phyloP scores from a whole-genome alignment of 306 rosid genomes.

The Prunus campanulata region DNA sequence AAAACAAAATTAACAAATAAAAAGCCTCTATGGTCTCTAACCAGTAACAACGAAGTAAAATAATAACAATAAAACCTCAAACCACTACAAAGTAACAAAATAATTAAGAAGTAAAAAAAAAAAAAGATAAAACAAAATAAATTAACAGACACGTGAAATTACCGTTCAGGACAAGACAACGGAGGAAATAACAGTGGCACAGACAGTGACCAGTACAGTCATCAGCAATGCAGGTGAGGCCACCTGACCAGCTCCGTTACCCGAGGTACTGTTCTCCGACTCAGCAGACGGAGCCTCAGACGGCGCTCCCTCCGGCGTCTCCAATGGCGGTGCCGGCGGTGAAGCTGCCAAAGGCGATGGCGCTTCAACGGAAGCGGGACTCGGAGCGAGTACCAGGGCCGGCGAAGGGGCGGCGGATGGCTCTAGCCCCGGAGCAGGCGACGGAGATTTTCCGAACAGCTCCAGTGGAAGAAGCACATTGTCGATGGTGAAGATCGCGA shows the following conservation, averaged over 20 bases:
- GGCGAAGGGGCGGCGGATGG: slow-evolving; percentile 52
- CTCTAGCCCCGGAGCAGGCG: slow-evolving; percentile 69
- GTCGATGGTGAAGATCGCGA: slow-evolving; percentile 66
- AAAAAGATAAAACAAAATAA: background rate
- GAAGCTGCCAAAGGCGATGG: slow-evolving; percentile 66
- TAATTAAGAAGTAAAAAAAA: background rate
- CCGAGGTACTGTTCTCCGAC: slow-evolving; percentile 45
- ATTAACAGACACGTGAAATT: slow-evolving; percentile 26
- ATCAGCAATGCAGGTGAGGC: slow-evolving; percentile 33
- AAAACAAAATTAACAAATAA: background rate
- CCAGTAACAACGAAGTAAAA: slow-evolving; percentile 25
- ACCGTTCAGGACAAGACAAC: slow-evolving; percentile 49
- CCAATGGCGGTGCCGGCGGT: slow-evolving; percentile 41
- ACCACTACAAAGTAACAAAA: slow-evolving; percentile 14
- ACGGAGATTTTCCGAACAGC: slow-evolving; percentile 63
- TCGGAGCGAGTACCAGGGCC: slow-evolving; percentile 41
- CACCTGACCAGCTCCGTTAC: slow-evolving; percentile 40
- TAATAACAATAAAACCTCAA: background rate
- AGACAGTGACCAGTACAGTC: slow-evolving; percentile 32
- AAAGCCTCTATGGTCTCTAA: slow-evolving; percentile 18
- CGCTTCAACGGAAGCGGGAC: slow-evolving; percentile 32
- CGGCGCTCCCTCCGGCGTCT: slow-evolving; percentile 49
- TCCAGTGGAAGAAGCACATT: slow-evolving; percentile 66
- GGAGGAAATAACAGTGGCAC: slow-evolving; percentile 35
- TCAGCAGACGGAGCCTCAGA: slow-evolving; percentile 47